A percentile compares a stretch with the other conserved stretches of the same genome.
phyloP scores from a whole-genome alignment of 2,329 filamentous ascomycete species.

The Monilinia aucupariae region DNA sequence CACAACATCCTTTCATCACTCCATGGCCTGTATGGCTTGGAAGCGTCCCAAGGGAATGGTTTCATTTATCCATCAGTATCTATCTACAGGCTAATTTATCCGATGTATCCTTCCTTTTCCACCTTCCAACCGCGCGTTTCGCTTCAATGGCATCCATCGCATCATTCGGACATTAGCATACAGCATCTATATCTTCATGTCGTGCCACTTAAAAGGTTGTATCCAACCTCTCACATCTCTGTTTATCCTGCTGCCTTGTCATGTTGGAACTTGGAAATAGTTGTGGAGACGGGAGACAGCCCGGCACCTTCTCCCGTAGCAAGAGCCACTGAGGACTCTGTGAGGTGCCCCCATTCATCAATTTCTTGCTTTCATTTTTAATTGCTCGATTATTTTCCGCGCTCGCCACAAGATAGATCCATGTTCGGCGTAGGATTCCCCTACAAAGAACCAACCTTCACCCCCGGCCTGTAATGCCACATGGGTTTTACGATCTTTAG shows the following conservation, averaged over 20 bases:
- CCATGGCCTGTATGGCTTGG: background rate
- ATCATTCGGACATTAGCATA: slow-evolving; percentile 11
- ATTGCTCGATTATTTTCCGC: background rate
- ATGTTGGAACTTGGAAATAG: background rate
- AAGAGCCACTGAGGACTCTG: background rate
- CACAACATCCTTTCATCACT: slow-evolving; percentile 10
- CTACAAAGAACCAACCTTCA: background rate
- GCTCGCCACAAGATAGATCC: background rate
- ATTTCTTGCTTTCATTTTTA: background rate
- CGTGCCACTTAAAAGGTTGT: slow-evolving; percentile 2
- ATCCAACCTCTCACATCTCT: slow-evolving; percentile 12
- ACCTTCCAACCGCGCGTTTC: slow-evolving; percentile 16
- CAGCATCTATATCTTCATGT: slow-evolving; percentile 6
- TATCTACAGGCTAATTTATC: slow-evolving; percentile 2
- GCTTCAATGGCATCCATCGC: slow-evolving; percentile 1
- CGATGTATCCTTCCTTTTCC: background rate
- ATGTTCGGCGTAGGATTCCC: background rate
- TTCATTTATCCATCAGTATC: slow-evolving; percentile 6
- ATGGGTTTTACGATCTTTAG: slow-evolving; percentile 17
- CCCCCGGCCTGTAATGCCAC: slow-evolving; percentile 13
- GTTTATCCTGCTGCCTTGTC: slow-evolving; percentile 18
- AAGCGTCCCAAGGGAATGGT: slow-evolving; percentile 13
- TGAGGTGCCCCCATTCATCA: background rate
- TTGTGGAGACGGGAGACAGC: slow-evolving; percentile 6
- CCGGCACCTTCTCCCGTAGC: background rate